Conservation (phyloP, 768 basidiomycete species). For the Amanita brunnescens region DNA sequence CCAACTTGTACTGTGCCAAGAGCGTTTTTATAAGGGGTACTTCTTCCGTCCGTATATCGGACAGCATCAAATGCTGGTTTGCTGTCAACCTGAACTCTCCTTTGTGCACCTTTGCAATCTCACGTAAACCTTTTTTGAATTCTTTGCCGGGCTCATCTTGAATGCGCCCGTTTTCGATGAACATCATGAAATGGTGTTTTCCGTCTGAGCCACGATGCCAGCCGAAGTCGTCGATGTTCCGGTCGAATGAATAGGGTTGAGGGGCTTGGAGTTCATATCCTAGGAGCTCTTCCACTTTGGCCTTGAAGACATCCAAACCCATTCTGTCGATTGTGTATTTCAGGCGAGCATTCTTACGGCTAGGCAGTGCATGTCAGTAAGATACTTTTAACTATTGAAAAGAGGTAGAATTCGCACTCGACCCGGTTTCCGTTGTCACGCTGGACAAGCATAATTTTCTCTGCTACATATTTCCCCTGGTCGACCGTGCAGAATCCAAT, state of each 20-base stretch:
- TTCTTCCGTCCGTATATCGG: conserved; percentile 71
- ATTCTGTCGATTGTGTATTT: conserved; percentile 98
- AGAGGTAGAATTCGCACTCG: conserved; percentile 51
- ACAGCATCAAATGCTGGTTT: conserved; percentile 89
- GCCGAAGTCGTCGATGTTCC: conserved; percentile 90
- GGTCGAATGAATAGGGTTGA: conserved; percentile 72
- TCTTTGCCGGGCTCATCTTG: conserved; percentile 85
- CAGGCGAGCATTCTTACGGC: conserved; percentile 79
- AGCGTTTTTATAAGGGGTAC: conserved; percentile 70
- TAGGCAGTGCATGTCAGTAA: conserved; percentile 15
- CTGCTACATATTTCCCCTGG: conserved; percentile 79
- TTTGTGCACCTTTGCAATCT: conserved; percentile 92
- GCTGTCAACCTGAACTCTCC: conserved; percentile 89
- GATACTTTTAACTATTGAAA: background rate
- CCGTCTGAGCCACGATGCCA: conserved; percentile 88
- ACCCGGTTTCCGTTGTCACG: conserved; percentile 91
- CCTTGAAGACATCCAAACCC: conserved; percentile 81
- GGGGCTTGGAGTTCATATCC: conserved; percentile 71
- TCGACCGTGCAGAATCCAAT: conserved; percentile 91
- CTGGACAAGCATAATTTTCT: conserved; percentile 90
- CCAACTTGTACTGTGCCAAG: conserved; percentile 79
- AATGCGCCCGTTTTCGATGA: conserved; percentile 97
- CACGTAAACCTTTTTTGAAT: conserved; percentile 88
- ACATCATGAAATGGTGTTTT: conserved; percentile 84
- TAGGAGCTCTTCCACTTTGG: conserved; percentile 82